phyloP scores from a whole-genome alignment of 345 rosid species.

The Melaleuca alternifolia region DNA sequence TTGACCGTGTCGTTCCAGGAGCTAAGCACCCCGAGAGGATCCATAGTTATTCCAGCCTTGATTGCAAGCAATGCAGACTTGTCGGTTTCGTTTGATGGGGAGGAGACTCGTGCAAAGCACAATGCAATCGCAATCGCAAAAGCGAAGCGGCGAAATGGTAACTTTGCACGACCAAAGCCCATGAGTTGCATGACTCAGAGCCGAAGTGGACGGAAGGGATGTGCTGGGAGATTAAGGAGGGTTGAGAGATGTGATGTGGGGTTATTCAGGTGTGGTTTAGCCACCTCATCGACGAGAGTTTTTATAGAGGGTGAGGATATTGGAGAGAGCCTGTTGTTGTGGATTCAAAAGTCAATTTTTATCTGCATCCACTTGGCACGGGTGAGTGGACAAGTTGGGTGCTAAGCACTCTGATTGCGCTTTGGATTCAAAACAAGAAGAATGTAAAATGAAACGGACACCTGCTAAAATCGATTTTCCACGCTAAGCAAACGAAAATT shows the following conservation, averaged over 20 bases:
- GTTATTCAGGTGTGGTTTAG: neutral
- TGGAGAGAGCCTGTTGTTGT: neutral
- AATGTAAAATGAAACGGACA: neutral
- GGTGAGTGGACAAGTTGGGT: too few species aligned
- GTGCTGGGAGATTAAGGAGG: neutral
- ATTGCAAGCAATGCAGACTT: neutral
- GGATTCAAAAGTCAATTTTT: too few species aligned
- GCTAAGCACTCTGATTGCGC: too few species aligned
- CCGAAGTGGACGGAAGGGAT: neutral
- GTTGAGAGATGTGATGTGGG: neutral
- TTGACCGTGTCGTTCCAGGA: neutral
- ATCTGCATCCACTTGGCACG: too few species aligned
- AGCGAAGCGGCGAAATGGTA: neutral
- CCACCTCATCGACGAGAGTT: neutral
- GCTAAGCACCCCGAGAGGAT: neutral
- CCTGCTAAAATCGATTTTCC: neutral
- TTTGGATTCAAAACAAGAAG: neutral
- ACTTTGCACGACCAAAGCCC: neutral
- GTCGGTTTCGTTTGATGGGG: neutral
- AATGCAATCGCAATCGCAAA: neutral
- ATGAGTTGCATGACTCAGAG: neutral
- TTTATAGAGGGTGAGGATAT: neutral
- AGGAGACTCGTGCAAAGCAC: slow-evolving; percentile 1
- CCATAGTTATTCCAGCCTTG: neutral
- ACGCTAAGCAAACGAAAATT: neutral